Conservation (phyloP, 2,329 filamentous ascomycete genomes). For the Fusarium burgessii region DNA sequence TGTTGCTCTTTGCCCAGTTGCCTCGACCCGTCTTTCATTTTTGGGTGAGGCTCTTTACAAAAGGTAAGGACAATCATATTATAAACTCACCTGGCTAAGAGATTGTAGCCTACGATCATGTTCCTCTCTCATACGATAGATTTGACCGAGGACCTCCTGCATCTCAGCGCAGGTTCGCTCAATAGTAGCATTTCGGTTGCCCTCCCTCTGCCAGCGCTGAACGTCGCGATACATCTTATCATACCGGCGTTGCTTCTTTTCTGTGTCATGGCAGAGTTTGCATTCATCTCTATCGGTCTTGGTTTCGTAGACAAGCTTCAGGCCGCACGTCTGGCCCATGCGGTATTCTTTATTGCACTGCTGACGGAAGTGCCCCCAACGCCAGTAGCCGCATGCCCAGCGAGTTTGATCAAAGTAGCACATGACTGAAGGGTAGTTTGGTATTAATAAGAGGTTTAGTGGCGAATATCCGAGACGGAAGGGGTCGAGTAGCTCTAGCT, state of each 20-base stretch:
- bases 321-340: constrained; percentile 94
- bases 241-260: constrained; percentile 82
- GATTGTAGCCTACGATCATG: constrained; percentile 52
- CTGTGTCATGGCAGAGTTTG: constrained; percentile 88
- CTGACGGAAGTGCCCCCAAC: constrained; percentile 92
- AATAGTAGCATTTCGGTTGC: constrained; percentile 79
- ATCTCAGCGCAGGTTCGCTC: constrained; percentile 78
- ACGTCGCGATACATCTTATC: constrained; percentile 81
- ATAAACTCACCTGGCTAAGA: constrained; percentile 45
- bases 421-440: constrained; percentile 66
- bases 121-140: constrained; percentile 60
- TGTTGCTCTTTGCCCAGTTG: constrained; percentile 8
- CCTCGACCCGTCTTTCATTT: background rate
- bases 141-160: constrained; percentile 71
- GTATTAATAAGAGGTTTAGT: constrained; percentile 26
- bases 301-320: constrained; percentile 87
- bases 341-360: constrained; percentile 96
- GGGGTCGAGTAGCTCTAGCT: constrained; percentile 14
- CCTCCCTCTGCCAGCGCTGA: constrained; percentile 80
- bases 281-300: constrained; percentile 74
- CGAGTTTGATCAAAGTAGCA: constrained; percentile 95
- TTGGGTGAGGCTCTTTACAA: constrained; percentile 2
- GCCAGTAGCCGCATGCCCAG: constrained; percentile 90
- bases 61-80: constrained; percentile 6
- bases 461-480: constrained; percentile 17